Base-by-base conservation (phyloP, 2,329 filamentous ascomycete genomes). In the Nemania serpens region DNA sequence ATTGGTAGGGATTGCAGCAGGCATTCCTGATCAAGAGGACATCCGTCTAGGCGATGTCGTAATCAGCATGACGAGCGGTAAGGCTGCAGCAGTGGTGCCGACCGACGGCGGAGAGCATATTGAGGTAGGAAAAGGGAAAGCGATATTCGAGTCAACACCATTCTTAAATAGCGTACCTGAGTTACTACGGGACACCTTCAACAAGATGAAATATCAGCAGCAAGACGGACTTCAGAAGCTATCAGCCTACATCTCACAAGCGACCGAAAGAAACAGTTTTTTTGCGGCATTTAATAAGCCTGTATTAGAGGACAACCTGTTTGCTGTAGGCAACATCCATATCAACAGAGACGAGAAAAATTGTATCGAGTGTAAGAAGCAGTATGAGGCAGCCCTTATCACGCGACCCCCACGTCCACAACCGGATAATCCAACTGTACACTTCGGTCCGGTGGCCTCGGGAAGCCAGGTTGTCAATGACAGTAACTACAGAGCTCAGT, bases 1-100 rank as follows among this genome's bases (percentile, higher is more conserved):
- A 3, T 7, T 29, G 7, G 25, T 29, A 9, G 72, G 72, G 12
- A 70, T 48, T 13, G 45, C 22, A 68, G 69, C 67, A 0, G 71
- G 70, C 0, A 65, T 70, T 1, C 62, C 58, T 0, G 61, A 61
- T 11, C n/a, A 25, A 36, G 36, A 65, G n/a, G 64, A 65, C 37
- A 62, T 68, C 42, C 66, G 64, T 4, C 42, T 67, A 6, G 61
- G 64, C 15, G 58, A 59, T 17, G 59, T 67, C 36, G 66, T 64
- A 37, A 41, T 61, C 17, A 59, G 65, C 45, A 61, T 58, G 52
- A 51, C 53, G 2, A 34, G 45, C 1, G 60, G 25, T 29, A 29
- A 29, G 25, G 25, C 25, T 29, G 58, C 17, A 17, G 39, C 7
- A 37, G 62, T 22, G 53, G 60, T 18, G 53, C 25, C 25, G 3